Evolutionary conservation across 169 alveolate genomes (phyloP).

Genomic region (Perkinsus olseni): DNA sequence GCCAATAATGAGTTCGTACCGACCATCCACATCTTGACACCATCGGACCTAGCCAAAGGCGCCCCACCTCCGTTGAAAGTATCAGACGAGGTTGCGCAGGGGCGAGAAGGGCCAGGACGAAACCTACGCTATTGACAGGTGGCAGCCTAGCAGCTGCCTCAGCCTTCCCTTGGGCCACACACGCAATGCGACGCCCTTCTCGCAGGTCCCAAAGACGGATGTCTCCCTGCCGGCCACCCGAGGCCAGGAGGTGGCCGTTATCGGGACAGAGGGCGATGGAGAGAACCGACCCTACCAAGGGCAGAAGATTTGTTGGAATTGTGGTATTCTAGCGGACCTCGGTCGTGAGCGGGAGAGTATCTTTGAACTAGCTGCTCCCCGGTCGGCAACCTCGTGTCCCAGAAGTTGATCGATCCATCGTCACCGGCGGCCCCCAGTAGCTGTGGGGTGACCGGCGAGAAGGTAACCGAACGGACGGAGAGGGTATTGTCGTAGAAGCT

Average conservation of each 20-base stretch:
- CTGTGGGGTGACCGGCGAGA: neutral
- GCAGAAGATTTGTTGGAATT: neutral
- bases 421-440: neutral
- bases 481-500: neutral
- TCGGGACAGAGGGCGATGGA: neutral
- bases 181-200: neutral
- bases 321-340: neutral
- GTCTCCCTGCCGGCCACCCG: neutral
- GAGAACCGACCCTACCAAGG: neutral
- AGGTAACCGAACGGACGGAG: neutral
- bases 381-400: neutral
- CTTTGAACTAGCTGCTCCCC: neutral
- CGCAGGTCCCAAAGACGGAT: neutral
- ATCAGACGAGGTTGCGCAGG: too few species aligned
- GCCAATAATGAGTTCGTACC: neutral
- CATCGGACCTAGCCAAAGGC: neutral
- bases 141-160: neutral
- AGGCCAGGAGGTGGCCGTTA: neutral
- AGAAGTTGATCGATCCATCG: neutral
- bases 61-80: too few species aligned
- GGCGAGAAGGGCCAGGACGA: too few species aligned
- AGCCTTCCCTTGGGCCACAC: neutral
- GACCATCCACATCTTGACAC: neutral
- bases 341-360: neutral
- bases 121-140: neutral